A percentile compares a stretch with the other conserved stretches of the same genome.
These are phyloP conservation scores for Botrytis elliptica DNA, from an alignment of 2,329 filamentous ascomycete genomes.

Conservation along the genomic window DNA sequence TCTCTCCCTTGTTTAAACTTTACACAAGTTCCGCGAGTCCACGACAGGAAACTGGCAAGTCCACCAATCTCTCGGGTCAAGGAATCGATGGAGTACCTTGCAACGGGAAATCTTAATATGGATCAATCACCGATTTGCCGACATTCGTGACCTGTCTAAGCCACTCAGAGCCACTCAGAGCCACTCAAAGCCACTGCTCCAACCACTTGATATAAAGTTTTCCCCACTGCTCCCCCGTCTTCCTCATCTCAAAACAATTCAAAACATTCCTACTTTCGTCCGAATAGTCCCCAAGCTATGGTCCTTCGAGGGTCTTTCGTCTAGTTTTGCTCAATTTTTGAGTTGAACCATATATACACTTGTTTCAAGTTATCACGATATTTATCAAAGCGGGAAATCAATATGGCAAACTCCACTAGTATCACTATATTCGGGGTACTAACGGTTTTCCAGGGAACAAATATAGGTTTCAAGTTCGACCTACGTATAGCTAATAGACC, in stretches of 20 bases:
- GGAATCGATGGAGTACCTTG: background rate
- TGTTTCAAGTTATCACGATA: background rate
- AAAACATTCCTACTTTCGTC: background rate
- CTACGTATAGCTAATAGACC: background rate
- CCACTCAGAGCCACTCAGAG: background rate
- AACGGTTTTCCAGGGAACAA: background rate
- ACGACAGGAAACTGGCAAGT: background rate
- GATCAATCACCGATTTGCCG: constrained; percentile 11
- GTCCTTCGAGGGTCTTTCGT: background rate
- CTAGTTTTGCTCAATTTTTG: constrained; percentile 1
- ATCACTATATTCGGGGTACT: background rate
- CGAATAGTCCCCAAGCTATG: background rate
- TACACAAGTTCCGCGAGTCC: background rate
- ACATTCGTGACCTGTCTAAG: background rate
- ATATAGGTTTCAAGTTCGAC: background rate
- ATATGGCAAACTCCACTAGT: background rate
- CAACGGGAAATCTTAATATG: constrained; percentile 2
- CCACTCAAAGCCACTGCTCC: background rate
- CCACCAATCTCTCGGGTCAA: background rate
- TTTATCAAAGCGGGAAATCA: background rate
- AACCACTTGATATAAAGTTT: constrained; percentile 6
- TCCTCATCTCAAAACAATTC: background rate
- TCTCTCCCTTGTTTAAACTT: background rate
- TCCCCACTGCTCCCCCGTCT: background rate
- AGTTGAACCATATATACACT: background rate